A percentile compares a stretch with the other conserved stretches of the same genome.
Evolutionary conservation across 1,284 basidiomycete genomes (phyloP).

Genomic region (Athelia sp.): DNA sequence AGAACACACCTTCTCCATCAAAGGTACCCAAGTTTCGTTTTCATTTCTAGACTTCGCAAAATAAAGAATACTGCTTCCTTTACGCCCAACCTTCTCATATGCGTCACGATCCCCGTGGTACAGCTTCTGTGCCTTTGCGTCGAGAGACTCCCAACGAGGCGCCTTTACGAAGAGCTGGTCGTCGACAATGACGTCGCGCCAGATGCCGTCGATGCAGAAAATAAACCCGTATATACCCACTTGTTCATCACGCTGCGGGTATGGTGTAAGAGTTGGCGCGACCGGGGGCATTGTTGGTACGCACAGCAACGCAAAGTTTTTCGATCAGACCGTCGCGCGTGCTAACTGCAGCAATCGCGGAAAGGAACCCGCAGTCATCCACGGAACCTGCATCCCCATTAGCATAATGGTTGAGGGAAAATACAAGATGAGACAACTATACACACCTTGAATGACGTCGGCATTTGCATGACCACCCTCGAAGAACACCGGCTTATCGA

Average conservation of each 20-base stretch:
- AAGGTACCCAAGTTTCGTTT: conserved; percentile 24
- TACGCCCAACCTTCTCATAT: conserved; percentile 20
- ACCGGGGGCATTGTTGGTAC: conserved; percentile 1
- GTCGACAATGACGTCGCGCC: conserved; percentile 29
- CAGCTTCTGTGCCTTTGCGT: conserved; percentile 9
- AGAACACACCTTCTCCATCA: background rate
- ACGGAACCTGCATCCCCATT: conserved; percentile 9
- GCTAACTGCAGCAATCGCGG: conserved; percentile 30
- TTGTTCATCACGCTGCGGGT: conserved; percentile 35
- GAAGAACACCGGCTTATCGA: conserved; percentile 32
- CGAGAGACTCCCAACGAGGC: conserved; percentile 22
- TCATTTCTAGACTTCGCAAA: conserved; percentile 21
- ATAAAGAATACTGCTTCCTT: conserved; percentile 20
- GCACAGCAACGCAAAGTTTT: conserved; percentile 34
- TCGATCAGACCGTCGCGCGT: conserved; percentile 30
- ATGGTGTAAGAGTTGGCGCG: background rate
- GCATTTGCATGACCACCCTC: conserved; percentile 23
- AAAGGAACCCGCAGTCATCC: conserved; percentile 37
- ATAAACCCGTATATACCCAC: conserved; percentile 43
- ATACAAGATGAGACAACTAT: background rate
- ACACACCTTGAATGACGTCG: conserved; percentile 33
- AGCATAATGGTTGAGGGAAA: background rate
- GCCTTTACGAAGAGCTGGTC: conserved; percentile 24
- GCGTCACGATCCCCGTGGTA: conserved; percentile 22
- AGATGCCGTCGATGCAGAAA: conserved; percentile 29